These are phyloP conservation scores for Suhomyces yuchorum DNA, from an alignment of 1,139 yeast genomes.

Conservation along the genomic window DNA sequence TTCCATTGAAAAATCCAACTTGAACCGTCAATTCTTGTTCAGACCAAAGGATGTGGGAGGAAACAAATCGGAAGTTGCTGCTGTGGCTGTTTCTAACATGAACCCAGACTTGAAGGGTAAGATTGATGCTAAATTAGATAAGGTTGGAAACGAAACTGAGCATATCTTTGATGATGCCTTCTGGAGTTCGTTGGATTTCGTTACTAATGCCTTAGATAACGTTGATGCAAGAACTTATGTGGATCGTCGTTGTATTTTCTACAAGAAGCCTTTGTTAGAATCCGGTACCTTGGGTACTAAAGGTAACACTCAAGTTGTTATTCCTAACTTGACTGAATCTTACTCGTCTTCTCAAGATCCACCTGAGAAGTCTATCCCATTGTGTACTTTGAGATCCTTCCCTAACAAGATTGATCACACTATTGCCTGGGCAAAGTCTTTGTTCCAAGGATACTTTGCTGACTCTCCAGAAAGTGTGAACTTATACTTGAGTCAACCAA, in stretches of 20 bases:
- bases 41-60: slow-evolving; percentile 93
- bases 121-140: slow-evolving; percentile 75
- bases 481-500: slow-evolving; percentile 85
- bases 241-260: slow-evolving; percentile 94
- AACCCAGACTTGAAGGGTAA: slow-evolving; percentile 81
- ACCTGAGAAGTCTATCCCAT: slow-evolving; percentile 95
- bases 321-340: slow-evolving; percentile 91
- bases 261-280: slow-evolving; percentile 86
- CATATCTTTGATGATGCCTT: slow-evolving; percentile 81
- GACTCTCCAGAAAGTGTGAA: slow-evolving; percentile 94
- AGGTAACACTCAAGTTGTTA: slow-evolving; percentile 95
- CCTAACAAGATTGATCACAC: slow-evolving; percentile 98
- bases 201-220: slow-evolving; percentile 94
- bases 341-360: slow-evolving; percentile 98
- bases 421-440: slow-evolving; percentile 97
- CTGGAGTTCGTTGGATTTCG: slow-evolving; percentile 83
- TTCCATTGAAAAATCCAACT: slow-evolving; percentile 90
- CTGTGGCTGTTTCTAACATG: slow-evolving; percentile 79
- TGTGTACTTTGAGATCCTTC: slow-evolving; percentile 95
- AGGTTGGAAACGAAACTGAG: slow-evolving; percentile 94
- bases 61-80: slow-evolving; percentile 89
- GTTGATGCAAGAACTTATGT: slow-evolving; percentile 98
- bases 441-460: slow-evolving; percentile 90
- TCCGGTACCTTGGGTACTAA: slow-evolving; percentile 98
- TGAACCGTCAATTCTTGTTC: slow-evolving; percentile 94